A percentile compares a stretch with the other conserved stretches of the same genome.
phyloP scores from a whole-genome alignment of 2,329 filamentous ascomycete species.

The Botrytis medusae region DNA sequence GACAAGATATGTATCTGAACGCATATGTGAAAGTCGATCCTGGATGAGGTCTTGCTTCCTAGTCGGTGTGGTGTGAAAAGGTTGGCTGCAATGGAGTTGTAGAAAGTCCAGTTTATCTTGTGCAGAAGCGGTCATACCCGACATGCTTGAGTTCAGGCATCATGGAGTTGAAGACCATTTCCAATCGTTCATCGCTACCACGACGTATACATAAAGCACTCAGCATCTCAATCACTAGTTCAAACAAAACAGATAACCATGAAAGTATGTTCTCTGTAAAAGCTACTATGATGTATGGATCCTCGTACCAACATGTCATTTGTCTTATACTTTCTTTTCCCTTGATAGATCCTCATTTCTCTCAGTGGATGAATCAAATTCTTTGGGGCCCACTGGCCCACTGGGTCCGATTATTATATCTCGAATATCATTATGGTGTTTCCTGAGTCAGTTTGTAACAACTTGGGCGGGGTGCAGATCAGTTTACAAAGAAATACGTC shows the following conservation, averaged over 20 bases:
- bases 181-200: background rate
- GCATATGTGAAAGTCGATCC: background rate
- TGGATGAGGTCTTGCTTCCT: background rate
- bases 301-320: background rate
- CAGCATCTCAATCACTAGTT: background rate
- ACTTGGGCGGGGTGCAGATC: background rate
- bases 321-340: background rate
- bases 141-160: background rate
- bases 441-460: background rate
- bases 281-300: background rate
- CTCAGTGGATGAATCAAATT: background rate
- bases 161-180: background rate
- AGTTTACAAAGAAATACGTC: background rate
- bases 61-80: background rate
- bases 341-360: background rate
- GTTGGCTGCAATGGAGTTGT: background rate
- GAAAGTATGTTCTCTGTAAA: background rate
- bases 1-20: background rate
- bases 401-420: background rate
- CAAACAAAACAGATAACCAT: background rate
- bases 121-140: background rate
- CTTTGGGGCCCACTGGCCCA: background rate
- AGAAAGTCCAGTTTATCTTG: background rate
- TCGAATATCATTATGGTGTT: background rate
- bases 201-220: background rate